phyloP scores from a whole-genome alignment of 352 stramenopile genomes.

The Phytophthora citrophthora region DNA sequence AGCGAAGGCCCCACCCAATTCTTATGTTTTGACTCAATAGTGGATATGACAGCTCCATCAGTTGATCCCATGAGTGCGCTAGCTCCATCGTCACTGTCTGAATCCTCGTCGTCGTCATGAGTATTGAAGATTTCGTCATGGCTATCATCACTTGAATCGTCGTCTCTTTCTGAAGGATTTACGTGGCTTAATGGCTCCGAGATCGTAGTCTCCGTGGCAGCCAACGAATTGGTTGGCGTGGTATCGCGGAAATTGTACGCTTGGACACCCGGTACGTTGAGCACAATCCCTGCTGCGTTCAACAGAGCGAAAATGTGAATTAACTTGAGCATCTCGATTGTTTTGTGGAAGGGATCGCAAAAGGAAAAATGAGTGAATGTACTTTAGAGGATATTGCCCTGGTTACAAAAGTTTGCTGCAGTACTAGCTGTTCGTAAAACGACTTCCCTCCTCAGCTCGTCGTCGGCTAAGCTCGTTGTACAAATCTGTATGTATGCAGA shows the following conservation, averaged over 20 bases:
- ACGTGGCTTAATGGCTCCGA: too few relatives aligned
- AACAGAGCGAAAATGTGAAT: conserved; percentile 6
- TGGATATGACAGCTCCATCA: conserved; percentile 4
- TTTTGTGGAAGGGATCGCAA: neutral
- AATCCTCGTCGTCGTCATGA: conserved; percentile 7
- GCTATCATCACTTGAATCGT: neutral
- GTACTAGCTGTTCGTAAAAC: conserved; percentile 9
- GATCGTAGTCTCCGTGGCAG: neutral
- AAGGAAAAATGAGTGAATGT: conserved; percentile 12
- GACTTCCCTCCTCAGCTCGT: neutral
- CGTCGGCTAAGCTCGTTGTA: neutral
- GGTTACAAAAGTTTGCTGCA: conserved; percentile 8
- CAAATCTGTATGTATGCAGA: conserved; percentile 7
- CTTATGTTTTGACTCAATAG: conserved; percentile 20
- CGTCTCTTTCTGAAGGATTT: too few relatives aligned
- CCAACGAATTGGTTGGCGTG: neutral
- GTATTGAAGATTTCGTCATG: conserved; percentile 1
- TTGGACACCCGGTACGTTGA: conserved; percentile 3
- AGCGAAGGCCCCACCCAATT: conserved; percentile 36
- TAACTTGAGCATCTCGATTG: conserved; percentile 9
- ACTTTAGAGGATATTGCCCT: too few relatives aligned
- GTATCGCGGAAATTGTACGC: conserved; percentile 12
- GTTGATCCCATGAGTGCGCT: neutral
- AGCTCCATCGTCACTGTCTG: conserved; percentile 9
- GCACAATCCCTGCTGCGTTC: neutral